Evolutionary conservation across 148 eudicot genomes (phyloP).

Genomic region (Camellia granthamiana): DNA sequence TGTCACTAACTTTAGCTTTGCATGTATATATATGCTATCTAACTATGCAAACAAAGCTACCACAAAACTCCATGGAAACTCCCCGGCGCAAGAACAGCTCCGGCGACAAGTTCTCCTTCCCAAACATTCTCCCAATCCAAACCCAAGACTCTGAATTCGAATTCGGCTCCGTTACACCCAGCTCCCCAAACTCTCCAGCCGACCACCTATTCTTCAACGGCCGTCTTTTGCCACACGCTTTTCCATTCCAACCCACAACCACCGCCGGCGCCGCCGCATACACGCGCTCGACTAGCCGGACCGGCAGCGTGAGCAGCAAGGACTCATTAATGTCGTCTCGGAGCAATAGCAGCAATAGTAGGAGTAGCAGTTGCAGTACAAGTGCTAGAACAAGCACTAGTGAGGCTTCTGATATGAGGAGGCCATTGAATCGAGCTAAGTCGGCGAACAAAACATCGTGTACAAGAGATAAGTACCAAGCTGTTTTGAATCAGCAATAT

Average conservation of each 20-base stretch:
- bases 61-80: slow-evolving; percentile 22
- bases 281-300: slow-evolving; percentile 48
- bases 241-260: slow-evolving; percentile 34
- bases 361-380: slow-evolving; percentile 40
- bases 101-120: slow-evolving; percentile 45
- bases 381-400: slow-evolving; percentile 49
- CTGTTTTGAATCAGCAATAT: slow-evolving; percentile 13
- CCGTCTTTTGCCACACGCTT: slow-evolving; percentile 65
- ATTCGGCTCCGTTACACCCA: slow-evolving; percentile 39
- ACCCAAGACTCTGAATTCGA: slow-evolving; percentile 42
- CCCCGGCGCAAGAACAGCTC: slow-evolving; percentile 23
- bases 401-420: slow-evolving; percentile 26
- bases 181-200: slow-evolving; percentile 60
- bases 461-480: neutral
- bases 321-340: slow-evolving; percentile 14
- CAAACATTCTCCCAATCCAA: slow-evolving; percentile 17
- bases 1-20: slow-evolving; percentile 6
- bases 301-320: slow-evolving; percentile 47
- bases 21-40: slow-evolving; percentile 6
- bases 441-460: neutral
- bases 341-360: slow-evolving; percentile 20
- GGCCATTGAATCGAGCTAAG: neutral
- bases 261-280: neutral
- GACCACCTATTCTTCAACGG: slow-evolving; percentile 79
- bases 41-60: neutral